These are phyloP conservation scores for Penicillium coffeae DNA, from an alignment of 495 filamentous ascomycete genomes.

Conservation along the genomic window DNA sequence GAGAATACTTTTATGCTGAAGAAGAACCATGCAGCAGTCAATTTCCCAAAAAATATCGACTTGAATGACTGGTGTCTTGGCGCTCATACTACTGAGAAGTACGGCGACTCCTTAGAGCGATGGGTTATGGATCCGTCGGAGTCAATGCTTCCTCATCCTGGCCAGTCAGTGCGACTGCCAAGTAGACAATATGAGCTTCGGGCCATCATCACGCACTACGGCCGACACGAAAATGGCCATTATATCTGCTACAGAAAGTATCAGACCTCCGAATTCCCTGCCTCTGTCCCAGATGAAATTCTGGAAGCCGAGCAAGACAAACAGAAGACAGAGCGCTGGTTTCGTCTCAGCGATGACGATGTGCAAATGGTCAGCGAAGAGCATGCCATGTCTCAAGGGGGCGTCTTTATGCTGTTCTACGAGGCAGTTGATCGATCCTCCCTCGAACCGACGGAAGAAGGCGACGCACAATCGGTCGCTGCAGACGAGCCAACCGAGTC, in stretches of 20 bases:
- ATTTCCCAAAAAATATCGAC: conserved; percentile 70
- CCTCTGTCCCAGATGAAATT: conserved; percentile 33
- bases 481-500: conserved; percentile 19
- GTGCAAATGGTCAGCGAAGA: conserved; percentile 70
- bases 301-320: conserved; percentile 34
- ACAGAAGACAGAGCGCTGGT: conserved; percentile 59
- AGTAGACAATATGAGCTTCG: conserved; percentile 74
- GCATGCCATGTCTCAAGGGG: conserved; percentile 70
- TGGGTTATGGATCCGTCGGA: conserved; percentile 62
- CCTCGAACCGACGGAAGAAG: neutral
- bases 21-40: conserved; percentile 78
- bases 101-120: conserved; percentile 48
- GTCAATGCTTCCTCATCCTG: conserved; percentile 61
- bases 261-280: conserved; percentile 35
- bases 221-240: conserved; percentile 90
- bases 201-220: conserved; percentile 84
- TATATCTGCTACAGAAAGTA: conserved; percentile 86
- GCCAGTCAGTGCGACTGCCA: conserved; percentile 26
- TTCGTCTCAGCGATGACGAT: conserved; percentile 80
- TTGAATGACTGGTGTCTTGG: conserved; percentile 76
- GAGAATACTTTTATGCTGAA: conserved; percentile 68
- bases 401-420: conserved; percentile 97
- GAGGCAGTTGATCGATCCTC: conserved; percentile 45
- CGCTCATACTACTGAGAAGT: conserved; percentile 22
- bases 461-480: neutral